Evolutionary conservation across 2,329 filamentous ascomycete species (phyloP), one percentile per base, ranked within the genome.

Genomic region (Ascocoryne sarcoides): DNA sequence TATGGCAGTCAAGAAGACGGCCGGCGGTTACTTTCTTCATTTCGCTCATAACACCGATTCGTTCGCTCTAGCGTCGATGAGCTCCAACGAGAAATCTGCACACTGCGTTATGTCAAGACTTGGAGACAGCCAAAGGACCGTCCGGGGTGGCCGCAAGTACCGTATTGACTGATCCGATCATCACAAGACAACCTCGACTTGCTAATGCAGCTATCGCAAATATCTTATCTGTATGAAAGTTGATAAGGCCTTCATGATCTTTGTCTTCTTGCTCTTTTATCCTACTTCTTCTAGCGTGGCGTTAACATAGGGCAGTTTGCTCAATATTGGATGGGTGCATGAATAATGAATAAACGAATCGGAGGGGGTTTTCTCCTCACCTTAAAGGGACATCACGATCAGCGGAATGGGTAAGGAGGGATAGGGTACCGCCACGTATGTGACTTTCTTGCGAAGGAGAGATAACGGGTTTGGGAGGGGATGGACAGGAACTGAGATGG

Each of bases 1-100:
- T 43, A 79, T 98, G 68, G 79, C 80, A 1, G 84, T 95, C 54
- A 96, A 96, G 66, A 92, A 88, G 66, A 82, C 76, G 1, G 69
- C 68, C 10, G 70, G 75, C 16, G 88, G 87, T 1, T 78, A 86
- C 49, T 87, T 84, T 57, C 74, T 98, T 37, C 90, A 90, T 62
- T 98, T 94, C 65, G 89, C 84, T 1, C 92, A 98, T 68, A 98
- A 96, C 58, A 98, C 92, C 1, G 90, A 96, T 60, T 79, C 75
- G 2, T 82, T 83, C 67, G 88, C 89, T 4, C 65, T 98, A 39
- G 87, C 88, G 1, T 93, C 87, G 3, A 93, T 96, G 85, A 77
- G 82, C 28, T 84, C 82, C 2, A 73, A 77, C 18, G 89, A 96
- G 50, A 69, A 67, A 34, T 75, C 76, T 39, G 86, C 92, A 1